These are phyloP conservation scores for Ambrosia hybrid DNA, from an alignment of 140 eudicot species.

Conservation along the genomic window DNA sequence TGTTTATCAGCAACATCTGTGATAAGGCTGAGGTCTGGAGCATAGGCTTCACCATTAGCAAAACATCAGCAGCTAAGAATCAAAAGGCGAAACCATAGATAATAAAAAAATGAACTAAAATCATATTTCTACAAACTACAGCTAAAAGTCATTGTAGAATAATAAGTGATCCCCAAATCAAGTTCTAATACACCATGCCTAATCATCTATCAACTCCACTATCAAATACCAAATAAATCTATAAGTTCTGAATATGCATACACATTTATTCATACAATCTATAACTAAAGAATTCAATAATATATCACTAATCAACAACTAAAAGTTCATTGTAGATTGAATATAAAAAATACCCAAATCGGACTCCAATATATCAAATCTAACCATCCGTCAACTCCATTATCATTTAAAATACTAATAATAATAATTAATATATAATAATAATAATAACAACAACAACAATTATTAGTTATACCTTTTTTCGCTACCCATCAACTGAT, in stretches of 20 bases:
- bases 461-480: conserved; percentile 55
- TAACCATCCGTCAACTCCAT: too few relatives aligned
- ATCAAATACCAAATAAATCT: conserved; percentile 2
- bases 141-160: not conserved
- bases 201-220: not conserved
- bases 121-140: not conserved
- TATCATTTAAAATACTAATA: not conserved
- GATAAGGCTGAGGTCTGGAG: too few relatives aligned
- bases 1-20: too few relatives aligned
- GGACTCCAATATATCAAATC: too few relatives aligned
- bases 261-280: too few relatives aligned
- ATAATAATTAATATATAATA: too few relatives aligned
- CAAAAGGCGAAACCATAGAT: not conserved
- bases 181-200: not conserved
- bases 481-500: conserved; percentile 90
- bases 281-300: too few relatives aligned
- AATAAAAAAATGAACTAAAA: conserved; percentile 1
- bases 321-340: not conserved
- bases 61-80: conserved; percentile 75
- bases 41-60: conserved; percentile 60
- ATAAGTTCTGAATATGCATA: not conserved
- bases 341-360: conserved; percentile 5
- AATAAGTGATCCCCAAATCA: not conserved
- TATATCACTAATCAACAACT: not conserved
- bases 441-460: too few relatives aligned